A percentile compares a stretch with the other conserved stretches of the same genome.
Conservation (phyloP, 148 eudicot species). For the Limonium bicolor region DNA sequence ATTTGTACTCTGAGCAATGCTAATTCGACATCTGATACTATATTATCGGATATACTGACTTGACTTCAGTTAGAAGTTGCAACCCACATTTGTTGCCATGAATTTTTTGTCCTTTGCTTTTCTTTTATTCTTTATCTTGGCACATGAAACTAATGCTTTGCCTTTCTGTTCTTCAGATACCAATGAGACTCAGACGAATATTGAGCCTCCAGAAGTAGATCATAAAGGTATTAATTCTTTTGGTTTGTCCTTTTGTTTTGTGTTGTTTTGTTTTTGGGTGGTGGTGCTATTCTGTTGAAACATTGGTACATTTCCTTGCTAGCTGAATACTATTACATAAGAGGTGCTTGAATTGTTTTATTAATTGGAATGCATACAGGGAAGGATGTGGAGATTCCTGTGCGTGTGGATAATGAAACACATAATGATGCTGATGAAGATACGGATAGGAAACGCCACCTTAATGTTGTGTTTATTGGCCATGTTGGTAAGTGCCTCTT, state of each 20-base stretch:
- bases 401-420: conserved; percentile 25
- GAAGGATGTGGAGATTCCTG: conserved; percentile 16
- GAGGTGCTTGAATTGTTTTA: too few species aligned
- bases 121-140: too few species aligned
- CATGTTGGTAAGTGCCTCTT: conserved; percentile 74
- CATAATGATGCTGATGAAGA: conserved; percentile 19
- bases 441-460: conserved; percentile 46
- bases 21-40: too few species aligned
- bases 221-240: conserved; percentile 2
- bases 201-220: conserved; percentile 9
- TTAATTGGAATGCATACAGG: conserved; percentile 14
- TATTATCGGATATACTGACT: background rate
- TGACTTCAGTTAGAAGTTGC: background rate
- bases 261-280: background rate
- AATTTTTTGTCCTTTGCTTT: too few species aligned
- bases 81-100: background rate
- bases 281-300: background rate
- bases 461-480: conserved; percentile 94
- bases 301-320: background rate
- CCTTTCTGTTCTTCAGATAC: conserved; percentile 11
- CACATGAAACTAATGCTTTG: too few species aligned
- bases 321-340: background rate
- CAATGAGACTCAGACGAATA: conserved; percentile 7
- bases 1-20: too few species aligned
- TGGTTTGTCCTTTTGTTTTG: background rate